Conservation (phyloP, 208 protist species). For the Herpetomonas muscarum region DNA sequence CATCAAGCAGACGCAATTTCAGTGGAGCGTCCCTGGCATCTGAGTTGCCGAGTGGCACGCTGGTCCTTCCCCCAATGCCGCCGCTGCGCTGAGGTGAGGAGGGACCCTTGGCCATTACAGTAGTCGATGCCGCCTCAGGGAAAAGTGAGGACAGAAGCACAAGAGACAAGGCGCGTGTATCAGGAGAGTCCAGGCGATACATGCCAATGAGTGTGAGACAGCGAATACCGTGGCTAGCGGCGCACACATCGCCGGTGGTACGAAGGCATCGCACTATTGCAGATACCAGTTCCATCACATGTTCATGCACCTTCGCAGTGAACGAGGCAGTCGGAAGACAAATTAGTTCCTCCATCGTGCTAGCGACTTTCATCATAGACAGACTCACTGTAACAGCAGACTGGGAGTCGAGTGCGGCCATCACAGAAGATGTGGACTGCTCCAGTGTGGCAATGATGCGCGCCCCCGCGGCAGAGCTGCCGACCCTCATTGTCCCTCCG, state of each 20-base stretch:
- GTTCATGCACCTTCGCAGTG: neutral
- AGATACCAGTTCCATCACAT: constrained; percentile 10
- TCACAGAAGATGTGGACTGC: constrained; percentile 6
- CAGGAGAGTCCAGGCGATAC: constrained; percentile 65
- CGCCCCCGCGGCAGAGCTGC: too few species aligned
- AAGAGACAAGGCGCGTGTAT: constrained; percentile 32
- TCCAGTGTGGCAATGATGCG: constrained; percentile 14
- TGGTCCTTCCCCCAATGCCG: constrained; percentile 3
- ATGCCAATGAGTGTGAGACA: constrained; percentile 62
- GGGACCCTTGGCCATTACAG: neutral
- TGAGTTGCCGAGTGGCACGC: neutral
- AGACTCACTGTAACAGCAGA: constrained; percentile 28
- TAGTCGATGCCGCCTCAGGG: neutral
- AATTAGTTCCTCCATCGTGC: constrained; percentile 30
- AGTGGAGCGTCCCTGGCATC: constrained; percentile 17
- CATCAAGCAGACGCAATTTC: constrained; percentile 60
- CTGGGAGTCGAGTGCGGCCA: constrained; percentile 28
- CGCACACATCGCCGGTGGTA: constrained; percentile 38
- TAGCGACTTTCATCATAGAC: constrained; percentile 31
- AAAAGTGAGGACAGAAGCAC: constrained; percentile 3
- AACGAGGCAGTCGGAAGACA: constrained; percentile 7
- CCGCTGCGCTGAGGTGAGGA: neutral
- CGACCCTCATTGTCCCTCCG: too few species aligned
- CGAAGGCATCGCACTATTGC: constrained; percentile 37
- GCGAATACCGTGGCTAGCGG: constrained; percentile 35